Conservation (phyloP, 2,329 filamentous ascomycete species). For the Neopestalotiopsis sp. region DNA sequence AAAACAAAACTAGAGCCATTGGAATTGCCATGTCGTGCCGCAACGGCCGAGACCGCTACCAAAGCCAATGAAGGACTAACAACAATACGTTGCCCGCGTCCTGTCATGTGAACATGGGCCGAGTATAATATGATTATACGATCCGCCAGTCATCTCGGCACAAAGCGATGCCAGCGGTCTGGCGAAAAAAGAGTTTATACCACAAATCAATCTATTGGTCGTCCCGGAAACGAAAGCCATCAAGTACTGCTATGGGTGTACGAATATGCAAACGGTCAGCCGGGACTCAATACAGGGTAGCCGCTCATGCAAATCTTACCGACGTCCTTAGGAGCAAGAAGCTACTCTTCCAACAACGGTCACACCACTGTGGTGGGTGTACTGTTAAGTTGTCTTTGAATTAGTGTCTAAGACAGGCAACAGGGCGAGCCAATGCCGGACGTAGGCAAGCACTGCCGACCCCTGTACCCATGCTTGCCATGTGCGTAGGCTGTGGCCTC, state of each 20-base stretch:
- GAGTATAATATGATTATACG: background rate
- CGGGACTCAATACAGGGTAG: background rate
- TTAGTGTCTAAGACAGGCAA: background rate
- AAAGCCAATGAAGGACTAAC: background rate
- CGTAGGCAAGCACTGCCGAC: slow-evolving; percentile 2
- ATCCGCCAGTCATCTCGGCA: background rate
- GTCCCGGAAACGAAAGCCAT: background rate
- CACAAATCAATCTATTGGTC: background rate
- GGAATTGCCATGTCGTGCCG: background rate
- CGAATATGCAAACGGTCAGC: background rate
- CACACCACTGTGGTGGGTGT: background rate
- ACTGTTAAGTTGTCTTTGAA: background rate
- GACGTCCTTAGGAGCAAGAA: too few relatives aligned
- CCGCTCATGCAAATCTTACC: background rate
- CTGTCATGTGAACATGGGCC: background rate
- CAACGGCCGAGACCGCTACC: background rate
- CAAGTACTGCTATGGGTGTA: too few relatives aligned
- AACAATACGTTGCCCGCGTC: background rate
- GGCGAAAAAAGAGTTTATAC: background rate
- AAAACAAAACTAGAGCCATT: background rate
- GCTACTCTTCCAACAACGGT: background rate
- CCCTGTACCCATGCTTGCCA: slow-evolving; percentile 12
- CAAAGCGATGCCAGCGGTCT: background rate
- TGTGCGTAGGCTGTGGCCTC: background rate
- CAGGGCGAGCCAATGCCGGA: background rate